Conservation (phyloP, 192 early-diverging fungal species). For the Polychytrium aggregatum region DNA sequence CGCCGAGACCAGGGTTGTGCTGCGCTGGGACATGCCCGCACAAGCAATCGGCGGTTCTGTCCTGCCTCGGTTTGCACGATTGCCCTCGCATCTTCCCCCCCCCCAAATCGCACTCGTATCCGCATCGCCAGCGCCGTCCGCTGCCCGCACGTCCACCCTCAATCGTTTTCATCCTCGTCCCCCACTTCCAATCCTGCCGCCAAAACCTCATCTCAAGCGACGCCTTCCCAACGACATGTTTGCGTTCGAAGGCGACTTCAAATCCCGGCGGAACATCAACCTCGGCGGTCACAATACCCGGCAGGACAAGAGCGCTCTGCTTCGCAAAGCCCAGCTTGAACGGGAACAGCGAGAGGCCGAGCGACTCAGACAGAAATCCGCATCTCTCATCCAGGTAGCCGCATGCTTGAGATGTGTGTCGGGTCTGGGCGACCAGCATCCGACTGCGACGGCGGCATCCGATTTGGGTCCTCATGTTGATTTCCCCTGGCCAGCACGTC, state of each 20-base stretch:
- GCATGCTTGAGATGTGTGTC: background rate
- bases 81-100: no score
- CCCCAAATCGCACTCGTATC: no score
- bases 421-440: background rate
- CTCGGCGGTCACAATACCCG: conserved; percentile 61
- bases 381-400: conserved; percentile 53
- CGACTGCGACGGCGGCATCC: background rate
- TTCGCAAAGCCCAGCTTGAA: conserved; percentile 56
- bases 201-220: no score
- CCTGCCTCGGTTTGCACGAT: no score
- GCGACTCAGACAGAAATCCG: conserved; percentile 39
- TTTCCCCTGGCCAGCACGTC: conserved; percentile 50
- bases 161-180: no score
- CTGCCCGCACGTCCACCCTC: no score
- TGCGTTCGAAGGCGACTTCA: conserved; percentile 83
- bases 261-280: conserved; percentile 62
- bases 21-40: no score
- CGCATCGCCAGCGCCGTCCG: no score
- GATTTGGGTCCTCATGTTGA: background rate
- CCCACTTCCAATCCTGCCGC: no score
- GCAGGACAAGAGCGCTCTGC: conserved; percentile 54
- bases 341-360: conserved; percentile 61
- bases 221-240: no score
- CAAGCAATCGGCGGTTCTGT: no score
- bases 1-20: no score